phyloP scores from a whole-genome alignment of 139 green algal genomes.

The Chlorella sp. region DNA sequence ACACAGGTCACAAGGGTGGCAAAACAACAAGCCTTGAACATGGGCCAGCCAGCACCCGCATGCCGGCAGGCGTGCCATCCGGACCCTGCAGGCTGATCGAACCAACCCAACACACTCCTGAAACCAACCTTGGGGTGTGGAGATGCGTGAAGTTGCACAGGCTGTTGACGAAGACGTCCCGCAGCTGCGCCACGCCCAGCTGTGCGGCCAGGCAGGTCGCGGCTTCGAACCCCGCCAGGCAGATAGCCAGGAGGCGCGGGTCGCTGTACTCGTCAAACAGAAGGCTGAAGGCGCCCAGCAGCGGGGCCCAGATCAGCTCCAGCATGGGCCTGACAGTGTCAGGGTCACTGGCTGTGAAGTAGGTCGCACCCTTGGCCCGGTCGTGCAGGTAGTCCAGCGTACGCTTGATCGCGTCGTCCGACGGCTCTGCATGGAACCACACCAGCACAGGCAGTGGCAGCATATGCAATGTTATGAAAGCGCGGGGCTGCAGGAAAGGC shows the following conservation, averaged over 20 bases:
- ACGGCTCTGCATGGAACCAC: slow-evolving; percentile 59
- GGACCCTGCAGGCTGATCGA: too few relatives aligned
- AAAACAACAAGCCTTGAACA: too few relatives aligned
- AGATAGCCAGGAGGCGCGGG: slow-evolving; percentile 39
- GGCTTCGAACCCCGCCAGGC: slow-evolving; percentile 41
- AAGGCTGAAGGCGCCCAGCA: slow-evolving; percentile 84
- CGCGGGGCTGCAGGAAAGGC: too few relatives aligned
- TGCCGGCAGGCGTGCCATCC: too few relatives aligned
- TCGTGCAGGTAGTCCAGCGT: slow-evolving; percentile 45
- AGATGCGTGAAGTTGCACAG: slow-evolving; percentile 77
- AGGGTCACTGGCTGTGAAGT: slow-evolving; percentile 63
- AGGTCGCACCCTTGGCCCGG: slow-evolving; percentile 67
- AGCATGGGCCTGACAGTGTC: slow-evolving; percentile 77
- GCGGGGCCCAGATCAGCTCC: slow-evolving; percentile 86
- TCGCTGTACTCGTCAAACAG: slow-evolving; percentile 77
- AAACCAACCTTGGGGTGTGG: too few relatives aligned
- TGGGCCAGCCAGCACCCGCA: too few relatives aligned
- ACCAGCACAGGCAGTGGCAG: too few relatives aligned
- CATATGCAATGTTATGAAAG: too few relatives aligned
- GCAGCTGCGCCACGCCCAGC: slow-evolving; percentile 77
- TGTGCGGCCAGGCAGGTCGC: slow-evolving; percentile 12
- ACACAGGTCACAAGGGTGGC: too few relatives aligned
- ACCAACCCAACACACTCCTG: too few relatives aligned
- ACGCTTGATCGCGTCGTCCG: slow-evolving; percentile 32
- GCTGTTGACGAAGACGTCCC: slow-evolving; percentile 76